Percentiles rank a stretch among this genome's conserved stretches.
Conservation (phyloP, 371 early-diverging fungal genomes). For the Mucor indicus region DNA sequence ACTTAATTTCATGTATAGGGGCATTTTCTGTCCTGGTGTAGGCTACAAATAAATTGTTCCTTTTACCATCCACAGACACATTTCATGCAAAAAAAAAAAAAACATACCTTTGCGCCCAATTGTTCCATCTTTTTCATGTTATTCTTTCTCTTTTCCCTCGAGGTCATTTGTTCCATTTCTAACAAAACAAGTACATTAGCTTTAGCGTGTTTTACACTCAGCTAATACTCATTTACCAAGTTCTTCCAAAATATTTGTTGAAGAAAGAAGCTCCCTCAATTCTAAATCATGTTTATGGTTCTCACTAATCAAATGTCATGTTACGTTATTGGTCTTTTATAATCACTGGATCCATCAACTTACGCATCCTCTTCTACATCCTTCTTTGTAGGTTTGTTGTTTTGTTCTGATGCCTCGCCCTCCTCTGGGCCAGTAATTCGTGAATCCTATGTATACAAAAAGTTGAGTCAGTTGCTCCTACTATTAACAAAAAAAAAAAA, state of each 20-base stretch:
- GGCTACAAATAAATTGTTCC: background rate
- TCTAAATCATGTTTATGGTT: constrained; percentile 40
- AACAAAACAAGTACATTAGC: no score
- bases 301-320: constrained; percentile 30
- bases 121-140: constrained; percentile 40
- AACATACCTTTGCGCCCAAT: constrained; percentile 37
- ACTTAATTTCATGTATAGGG: constrained; percentile 28
- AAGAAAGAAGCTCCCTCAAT: constrained; percentile 35
- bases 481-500: background rate
- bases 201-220: no score
- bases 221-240: constrained; percentile 30
- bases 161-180: constrained; percentile 46
- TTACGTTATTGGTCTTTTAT: no score
- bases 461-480: background rate
- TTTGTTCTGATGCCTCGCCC: background rate
- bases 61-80: no score
- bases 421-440: constrained; percentile 23
- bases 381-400: constrained; percentile 16
- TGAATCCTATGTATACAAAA: constrained; percentile 24
- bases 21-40: constrained; percentile 18
- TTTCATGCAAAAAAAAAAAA: no score
- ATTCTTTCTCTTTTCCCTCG: constrained; percentile 39
- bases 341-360: constrained; percentile 1
- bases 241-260: constrained; percentile 42
- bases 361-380: constrained; percentile 39